Evolutionary conservation across 495 filamentous ascomycete species (phyloP), one percentile per base, ranked within the genome.

Genomic region (Delitschia confertaspora): DNA sequence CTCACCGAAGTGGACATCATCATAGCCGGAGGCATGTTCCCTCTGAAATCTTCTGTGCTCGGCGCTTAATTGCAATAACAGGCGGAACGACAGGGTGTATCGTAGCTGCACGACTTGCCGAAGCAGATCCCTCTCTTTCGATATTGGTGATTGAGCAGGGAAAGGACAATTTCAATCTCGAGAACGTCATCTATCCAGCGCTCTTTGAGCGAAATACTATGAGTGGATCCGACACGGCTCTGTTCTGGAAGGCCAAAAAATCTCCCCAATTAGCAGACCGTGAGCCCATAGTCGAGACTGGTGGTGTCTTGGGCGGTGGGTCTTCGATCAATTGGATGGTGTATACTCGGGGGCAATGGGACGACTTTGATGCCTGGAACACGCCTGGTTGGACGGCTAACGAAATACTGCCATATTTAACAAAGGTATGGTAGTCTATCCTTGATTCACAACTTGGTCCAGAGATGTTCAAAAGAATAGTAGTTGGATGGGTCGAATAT

Each of bases 11-110:
- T 47, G 3, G 43, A 47, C 21, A 34, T 47, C 2, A 38, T 47
- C 16, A 39, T 47, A 8, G 33, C 34, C 21, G 43, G 43, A 13
- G 42, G 42, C 58, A 65, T 70, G 21, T 43, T 14, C n/a, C 10
- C 8, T 20, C 14, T 23, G 18, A 14, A 26, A 20, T 11, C 14
- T 21, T 26, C 7, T 22, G 33, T 11, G 21, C 42, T 27, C 11
- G 31, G 18, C 34, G 27, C 14, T 17, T 39, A 7, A 39, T 17
- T 39, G 2, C 19, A 22, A 6, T 16, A 20, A 24, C 30, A 69
- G 61, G 69, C n/a, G 72, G 74, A 14, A 80, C 78, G 47, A 71
- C 75, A 44, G 81, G 79, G 14, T 86, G 82, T 62, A 51, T 60
- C 20, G 38, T 52, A 34, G 58, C 58, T 14, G 51, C 41, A 10